Evolutionary conservation across 768 basidiomycete species (phyloP).

Genomic region (Termitomyces sp.): DNA sequence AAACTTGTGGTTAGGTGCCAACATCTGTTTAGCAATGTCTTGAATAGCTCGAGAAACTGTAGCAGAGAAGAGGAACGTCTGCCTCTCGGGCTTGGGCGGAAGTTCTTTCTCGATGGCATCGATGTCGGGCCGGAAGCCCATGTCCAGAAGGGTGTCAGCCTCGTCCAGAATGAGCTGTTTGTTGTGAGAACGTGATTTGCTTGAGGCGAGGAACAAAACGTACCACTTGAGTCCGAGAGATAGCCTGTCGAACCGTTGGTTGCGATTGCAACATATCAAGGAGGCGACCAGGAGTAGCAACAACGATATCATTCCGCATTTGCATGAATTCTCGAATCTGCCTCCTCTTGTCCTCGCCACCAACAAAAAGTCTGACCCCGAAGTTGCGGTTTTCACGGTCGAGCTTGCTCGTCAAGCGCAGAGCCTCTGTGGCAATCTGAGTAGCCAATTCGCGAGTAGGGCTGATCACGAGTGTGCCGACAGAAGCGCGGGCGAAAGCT

Average conservation of each 20-base stretch:
- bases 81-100: slow-evolving; percentile 63
- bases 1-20: slow-evolving; percentile 61
- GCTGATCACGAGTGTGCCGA: slow-evolving; percentile 79
- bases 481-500: slow-evolving; percentile 40
- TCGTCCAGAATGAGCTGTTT: slow-evolving; percentile 85
- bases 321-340: slow-evolving; percentile 70
- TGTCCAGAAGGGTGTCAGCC: slow-evolving; percentile 85
- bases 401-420: slow-evolving; percentile 59
- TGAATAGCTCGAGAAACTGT: slow-evolving; percentile 74
- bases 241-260: slow-evolving; percentile 46
- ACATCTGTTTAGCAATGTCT: slow-evolving; percentile 58
- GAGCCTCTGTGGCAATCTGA: slow-evolving; percentile 84
- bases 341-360: slow-evolving; percentile 60
- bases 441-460: slow-evolving; percentile 90
- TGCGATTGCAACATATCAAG: slow-evolving; percentile 67
- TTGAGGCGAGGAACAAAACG: slow-evolving; percentile 20
- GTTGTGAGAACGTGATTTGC: slow-evolving; percentile 4
- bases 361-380: slow-evolving; percentile 72
- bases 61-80: slow-evolving; percentile 91
- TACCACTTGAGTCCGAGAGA: slow-evolving; percentile 59
- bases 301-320: slow-evolving; percentile 74
- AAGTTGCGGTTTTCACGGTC: slow-evolving; percentile 34
- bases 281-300: slow-evolving; percentile 87
- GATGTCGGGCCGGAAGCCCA: slow-evolving; percentile 90
- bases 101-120: slow-evolving; percentile 64